phyloP scores from a whole-genome alignment of 768 basidiomycete genomes.

The Kwoniella dendrophila region DNA sequence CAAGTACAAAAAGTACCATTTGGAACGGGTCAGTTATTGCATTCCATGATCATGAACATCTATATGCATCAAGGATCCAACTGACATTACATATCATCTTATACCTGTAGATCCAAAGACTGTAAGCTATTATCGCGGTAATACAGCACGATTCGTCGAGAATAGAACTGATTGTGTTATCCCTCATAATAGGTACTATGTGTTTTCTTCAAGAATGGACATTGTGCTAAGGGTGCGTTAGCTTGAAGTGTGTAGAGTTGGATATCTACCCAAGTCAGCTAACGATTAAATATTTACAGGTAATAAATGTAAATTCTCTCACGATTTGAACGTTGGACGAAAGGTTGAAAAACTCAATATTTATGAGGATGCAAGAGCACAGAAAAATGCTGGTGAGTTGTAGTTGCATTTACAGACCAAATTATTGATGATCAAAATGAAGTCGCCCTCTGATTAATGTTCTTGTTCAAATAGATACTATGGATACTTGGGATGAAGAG shows the following conservation, averaged over 20 bases:
- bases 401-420: neutral
- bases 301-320: conserved; percentile 86
- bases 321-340: conserved; percentile 81
- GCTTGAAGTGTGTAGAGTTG: neutral
- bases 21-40: conserved; percentile 64
- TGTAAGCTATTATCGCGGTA: conserved; percentile 30
- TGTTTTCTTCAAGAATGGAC: conserved; percentile 86
- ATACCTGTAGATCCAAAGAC: conserved; percentile 78
- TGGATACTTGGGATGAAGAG: conserved; percentile 97
- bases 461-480: conserved; percentile 68
- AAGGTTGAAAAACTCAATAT: conserved; percentile 95
- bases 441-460: conserved; percentile 2
- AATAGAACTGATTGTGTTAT: neutral
- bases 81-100: neutral
- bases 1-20: conserved; percentile 69
- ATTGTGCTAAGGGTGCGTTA: conserved; percentile 78
- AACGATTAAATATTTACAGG: conserved; percentile 32
- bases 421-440: neutral
- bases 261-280: neutral
- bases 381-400: conserved; percentile 66
- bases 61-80: neutral
- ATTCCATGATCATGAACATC: neutral
- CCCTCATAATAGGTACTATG: conserved; percentile 66
- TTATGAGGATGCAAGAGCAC: conserved; percentile 75
- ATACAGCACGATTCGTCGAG: too few relatives aligned